Conservation (phyloP, 768 basidiomycete species). For the Tulasnella sp. region DNA sequence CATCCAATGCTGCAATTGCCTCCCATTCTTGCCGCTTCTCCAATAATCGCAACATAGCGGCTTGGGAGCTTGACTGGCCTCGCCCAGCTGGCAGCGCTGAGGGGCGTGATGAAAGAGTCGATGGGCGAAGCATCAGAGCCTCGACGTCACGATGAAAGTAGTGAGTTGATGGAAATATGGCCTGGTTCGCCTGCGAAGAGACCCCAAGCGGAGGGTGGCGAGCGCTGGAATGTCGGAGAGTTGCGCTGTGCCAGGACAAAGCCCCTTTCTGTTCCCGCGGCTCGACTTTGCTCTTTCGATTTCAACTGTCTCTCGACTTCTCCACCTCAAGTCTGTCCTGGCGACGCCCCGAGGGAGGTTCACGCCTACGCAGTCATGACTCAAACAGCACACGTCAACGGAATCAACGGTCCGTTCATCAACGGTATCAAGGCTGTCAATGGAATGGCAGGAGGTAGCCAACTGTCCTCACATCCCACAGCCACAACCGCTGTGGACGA, state of each 20-base stretch:
- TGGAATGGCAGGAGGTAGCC: not conserved
- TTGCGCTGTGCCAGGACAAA: not conserved
- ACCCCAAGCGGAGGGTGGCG: not conserved
- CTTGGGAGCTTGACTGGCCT: not conserved
- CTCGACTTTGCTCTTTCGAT: not conserved
- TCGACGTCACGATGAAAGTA: not conserved
- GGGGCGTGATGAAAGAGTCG: not conserved
- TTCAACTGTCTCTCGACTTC: not conserved
- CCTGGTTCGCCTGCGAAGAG: not conserved
- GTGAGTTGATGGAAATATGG: not conserved
- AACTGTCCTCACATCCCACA: not conserved
- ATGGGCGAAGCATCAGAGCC: not conserved
- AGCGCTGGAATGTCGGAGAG: not conserved
- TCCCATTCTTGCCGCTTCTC: conserved; percentile 30
- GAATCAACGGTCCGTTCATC: not conserved
- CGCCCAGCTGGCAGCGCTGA: not conserved
- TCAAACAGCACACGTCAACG: not conserved
- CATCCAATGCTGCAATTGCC: conserved; percentile 23
- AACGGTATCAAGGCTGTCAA: conserved; percentile 1
- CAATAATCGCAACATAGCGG: conserved; percentile 17
- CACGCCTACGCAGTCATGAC: not conserved
- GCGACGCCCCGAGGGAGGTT: not conserved
- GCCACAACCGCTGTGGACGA: conserved; percentile 5
- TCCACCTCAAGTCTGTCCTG: not conserved
- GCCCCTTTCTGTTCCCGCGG: not conserved